Percentiles rank a stretch among this genome's conserved stretches.
Conservation (phyloP, 2,329 filamentous ascomycete genomes). For the Aspergillus floridensis region DNA sequence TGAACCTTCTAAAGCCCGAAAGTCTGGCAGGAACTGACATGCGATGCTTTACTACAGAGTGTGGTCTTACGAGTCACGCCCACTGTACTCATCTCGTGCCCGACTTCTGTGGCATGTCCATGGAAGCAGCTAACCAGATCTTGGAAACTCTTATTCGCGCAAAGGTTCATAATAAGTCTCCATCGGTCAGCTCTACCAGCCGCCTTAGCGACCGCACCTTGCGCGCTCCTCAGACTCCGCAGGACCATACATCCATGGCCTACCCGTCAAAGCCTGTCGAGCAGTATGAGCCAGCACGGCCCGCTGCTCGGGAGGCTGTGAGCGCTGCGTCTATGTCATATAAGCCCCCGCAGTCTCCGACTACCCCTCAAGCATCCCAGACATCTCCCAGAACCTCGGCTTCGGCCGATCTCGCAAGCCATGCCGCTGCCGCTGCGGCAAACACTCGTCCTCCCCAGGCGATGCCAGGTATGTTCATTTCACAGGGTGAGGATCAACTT, state of each 20-base stretch:
- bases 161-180: slow-evolving; percentile 66
- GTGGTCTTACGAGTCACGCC: slow-evolving; percentile 83
- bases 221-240: slow-evolving; percentile 45
- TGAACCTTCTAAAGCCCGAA: not conserved
- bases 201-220: slow-evolving; percentile 66
- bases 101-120: slow-evolving; percentile 99
- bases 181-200: slow-evolving; percentile 45
- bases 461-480: slow-evolving; percentile 36
- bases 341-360: slow-evolving; percentile 48
- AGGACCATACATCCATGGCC: slow-evolving; percentile 38
- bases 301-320: slow-evolving; percentile 41
- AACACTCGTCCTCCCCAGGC: slow-evolving; percentile 47
- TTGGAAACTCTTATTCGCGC: slow-evolving; percentile 78
- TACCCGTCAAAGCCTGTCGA: slow-evolving; percentile 38
- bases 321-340: slow-evolving; percentile 44
- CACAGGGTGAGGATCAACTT: not conserved
- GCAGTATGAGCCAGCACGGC: slow-evolving; percentile 36
- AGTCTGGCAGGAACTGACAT: not conserved
- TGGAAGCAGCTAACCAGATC: slow-evolving; percentile 94
- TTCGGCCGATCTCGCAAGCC: slow-evolving; percentile 44
- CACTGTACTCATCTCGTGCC: slow-evolving; percentile 92
- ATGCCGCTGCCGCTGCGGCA: slow-evolving; percentile 50
- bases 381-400: slow-evolving; percentile 51
- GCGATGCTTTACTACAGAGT: slow-evolving; percentile 59
- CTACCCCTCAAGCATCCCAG: slow-evolving; percentile 42